Conservation (phyloP, 306 rosid genomes). For the Delonix regia region DNA sequence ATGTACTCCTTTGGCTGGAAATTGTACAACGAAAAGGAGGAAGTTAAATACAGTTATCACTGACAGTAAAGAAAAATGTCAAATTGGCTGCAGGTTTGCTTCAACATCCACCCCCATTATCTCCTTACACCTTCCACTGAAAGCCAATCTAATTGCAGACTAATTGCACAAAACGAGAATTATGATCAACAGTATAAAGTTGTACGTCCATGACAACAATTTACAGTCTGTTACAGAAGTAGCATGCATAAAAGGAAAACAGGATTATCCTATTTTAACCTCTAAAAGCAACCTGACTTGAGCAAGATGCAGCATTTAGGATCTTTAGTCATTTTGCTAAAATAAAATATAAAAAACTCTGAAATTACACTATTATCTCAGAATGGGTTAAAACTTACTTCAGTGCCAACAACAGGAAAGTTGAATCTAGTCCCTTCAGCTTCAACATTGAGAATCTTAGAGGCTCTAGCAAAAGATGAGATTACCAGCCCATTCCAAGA, state of each 20-base stretch:
- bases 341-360: slow-evolving; percentile 23
- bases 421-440: slow-evolving; percentile 59
- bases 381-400: slow-evolving; percentile 59
- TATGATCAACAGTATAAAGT: slow-evolving; percentile 21
- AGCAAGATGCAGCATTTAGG: neutral
- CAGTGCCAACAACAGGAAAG: slow-evolving; percentile 78
- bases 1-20: slow-evolving; percentile 78
- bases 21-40: slow-evolving; percentile 21
- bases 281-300: neutral
- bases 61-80: slow-evolving; percentile 21
- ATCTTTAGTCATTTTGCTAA: slow-evolving; percentile 3
- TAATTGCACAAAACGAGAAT: slow-evolving; percentile 27
- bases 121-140: slow-evolving; percentile 16
- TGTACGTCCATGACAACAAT: neutral
- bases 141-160: slow-evolving; percentile 19
- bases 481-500: slow-evolving; percentile 94
- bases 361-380: slow-evolving; percentile 15
- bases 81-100: slow-evolving; percentile 31
- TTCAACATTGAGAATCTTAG: slow-evolving; percentile 76
- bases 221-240: slow-evolving; percentile 19
- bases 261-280: slow-evolving; percentile 4
- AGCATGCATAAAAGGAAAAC: slow-evolving; percentile 21
- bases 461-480: slow-evolving; percentile 94
- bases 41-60: slow-evolving; percentile 28
- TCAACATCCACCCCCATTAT: slow-evolving; percentile 29